Evolutionary conservation across 345 rosid genomes (phyloP).

Genomic region (Carallia brachiata): DNA sequence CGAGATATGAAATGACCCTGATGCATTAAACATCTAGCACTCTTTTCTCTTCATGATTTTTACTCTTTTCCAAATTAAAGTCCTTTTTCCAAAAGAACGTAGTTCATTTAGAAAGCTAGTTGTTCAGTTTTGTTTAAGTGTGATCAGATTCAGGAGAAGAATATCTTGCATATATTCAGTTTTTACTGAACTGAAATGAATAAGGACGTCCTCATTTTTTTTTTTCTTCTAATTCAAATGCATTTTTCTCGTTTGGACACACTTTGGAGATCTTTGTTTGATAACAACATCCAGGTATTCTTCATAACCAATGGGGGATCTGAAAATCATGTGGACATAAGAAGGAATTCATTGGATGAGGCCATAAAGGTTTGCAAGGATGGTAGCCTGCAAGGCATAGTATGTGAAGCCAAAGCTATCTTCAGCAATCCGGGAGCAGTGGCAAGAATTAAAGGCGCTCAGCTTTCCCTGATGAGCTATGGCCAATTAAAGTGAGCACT

Average conservation of each 20-base stretch:
- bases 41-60: neutral
- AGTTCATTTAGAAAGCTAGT: too few species aligned
- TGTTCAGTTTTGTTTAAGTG: too few species aligned
- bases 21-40: neutral
- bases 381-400: slow-evolving; percentile 31
- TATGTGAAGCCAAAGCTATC: slow-evolving; percentile 26
- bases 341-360: slow-evolving; percentile 31
- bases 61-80: too few species aligned
- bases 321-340: slow-evolving; percentile 16
- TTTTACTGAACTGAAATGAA: too few species aligned
- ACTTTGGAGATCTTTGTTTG: neutral
- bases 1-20: neutral
- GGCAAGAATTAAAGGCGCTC: slow-evolving; percentile 15
- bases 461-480: slow-evolving; percentile 21
- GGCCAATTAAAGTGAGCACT: slow-evolving; percentile 26
- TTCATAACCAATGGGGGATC: slow-evolving; percentile 33
- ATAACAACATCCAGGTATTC: slow-evolving; percentile 17
- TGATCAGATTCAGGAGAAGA: too few species aligned
- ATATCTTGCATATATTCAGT: too few species aligned
- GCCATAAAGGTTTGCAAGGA: slow-evolving; percentile 27
- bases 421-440: slow-evolving; percentile 30
- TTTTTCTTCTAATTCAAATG: neutral
- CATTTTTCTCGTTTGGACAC: neutral
- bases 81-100: neutral
- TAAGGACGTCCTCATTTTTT: too few species aligned